Base-by-base conservation (phyloP, 2,329 filamentous ascomycete species). In the Sclerotinia sclerotiorum region DNA sequence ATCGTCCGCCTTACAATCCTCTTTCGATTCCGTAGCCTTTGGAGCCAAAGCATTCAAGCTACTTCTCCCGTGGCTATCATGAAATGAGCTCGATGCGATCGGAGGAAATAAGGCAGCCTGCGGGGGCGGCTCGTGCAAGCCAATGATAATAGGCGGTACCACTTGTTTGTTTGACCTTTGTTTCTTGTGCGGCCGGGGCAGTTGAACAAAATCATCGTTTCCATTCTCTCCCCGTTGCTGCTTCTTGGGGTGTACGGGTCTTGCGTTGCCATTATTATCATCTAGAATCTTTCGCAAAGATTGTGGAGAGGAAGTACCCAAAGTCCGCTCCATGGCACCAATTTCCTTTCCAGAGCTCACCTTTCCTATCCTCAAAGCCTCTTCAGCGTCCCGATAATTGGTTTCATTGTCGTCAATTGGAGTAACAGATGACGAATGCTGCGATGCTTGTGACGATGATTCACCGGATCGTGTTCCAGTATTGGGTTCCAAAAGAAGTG, bases 101-200 rank as follows among this genome's bases (percentile, higher is more conserved):
- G 87, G 87, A 3, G 87, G 87, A 71, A 89, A 88, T n/a, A 88
- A 79, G 54, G 85, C 61, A n/a, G 85, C 83, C 69, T 78, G 76
- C 4, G 85, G 86, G 2, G 87, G 87, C 2, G 87, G 87, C 72
- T 88, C 85, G 72, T 85, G 84, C 6, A 90, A 80, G 62, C 87
- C 87, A 70, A 87, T 88, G 76, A 89, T 89, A 70, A 89, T 89
- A 65, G 87, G 87, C 11, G 87, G 87, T 75, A 87, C 84, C 62
- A 84, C 80, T 73, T 86, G 84, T 17, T 82, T 80, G 3, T 78
- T 72, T 21, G 87, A 84, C 75, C 87, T 88, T 72, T 87, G 86
- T 75, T 88, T 89, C 80, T 88, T 88, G 60, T 86, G 81, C 3
- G 87, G 87, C 74, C 89, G 86, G 0, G 87, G 87, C 21, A 89